A percentile compares a stretch with the other conserved stretches of the same genome.
Conservation (phyloP, 2,329 filamentous ascomycete species). For the Diplodia seriata region DNA sequence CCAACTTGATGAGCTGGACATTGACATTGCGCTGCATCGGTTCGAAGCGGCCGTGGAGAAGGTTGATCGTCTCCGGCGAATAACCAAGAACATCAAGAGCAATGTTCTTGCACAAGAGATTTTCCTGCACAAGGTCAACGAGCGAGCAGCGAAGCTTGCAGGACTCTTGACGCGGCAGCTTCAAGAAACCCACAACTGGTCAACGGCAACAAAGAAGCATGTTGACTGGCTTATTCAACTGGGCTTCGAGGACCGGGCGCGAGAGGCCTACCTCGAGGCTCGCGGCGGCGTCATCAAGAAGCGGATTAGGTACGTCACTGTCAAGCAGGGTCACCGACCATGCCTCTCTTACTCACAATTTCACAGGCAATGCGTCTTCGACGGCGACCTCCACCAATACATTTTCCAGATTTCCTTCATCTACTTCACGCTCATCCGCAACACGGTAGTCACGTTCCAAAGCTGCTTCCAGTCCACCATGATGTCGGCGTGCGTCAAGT, state of each 20-base stretch:
- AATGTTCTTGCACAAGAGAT: constrained; percentile 90
- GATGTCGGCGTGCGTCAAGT: constrained; percentile 95
- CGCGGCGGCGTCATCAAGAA: constrained; percentile 80
- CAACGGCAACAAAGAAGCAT: constrained; percentile 78
- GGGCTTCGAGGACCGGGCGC: constrained; percentile 87
- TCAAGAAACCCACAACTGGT: constrained; percentile 77
- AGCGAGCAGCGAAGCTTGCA: constrained; percentile 79
- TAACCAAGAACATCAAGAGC: constrained; percentile 81
- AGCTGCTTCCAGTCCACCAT: constrained; percentile 77
- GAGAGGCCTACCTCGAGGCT: constrained; percentile 84
- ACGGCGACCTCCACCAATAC: constrained; percentile 89
- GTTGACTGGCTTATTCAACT: constrained; percentile 84
- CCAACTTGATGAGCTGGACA: constrained; percentile 95
- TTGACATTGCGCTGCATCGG: constrained; percentile 88
- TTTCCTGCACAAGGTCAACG: constrained; percentile 88
- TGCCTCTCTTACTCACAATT: constrained; percentile 37
- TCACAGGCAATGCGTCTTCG: constrained; percentile 86
- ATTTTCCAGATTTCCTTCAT: constrained; percentile 96
- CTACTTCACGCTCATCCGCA: constrained; percentile 92
- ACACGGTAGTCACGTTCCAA: constrained; percentile 90
- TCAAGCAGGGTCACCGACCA: constrained; percentile 10
- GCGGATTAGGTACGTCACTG: constrained; percentile 71
- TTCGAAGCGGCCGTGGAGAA: constrained; percentile 84
- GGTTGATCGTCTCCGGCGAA: constrained; percentile 82
- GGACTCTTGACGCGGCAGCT: constrained; percentile 78